Base-by-base conservation (phyloP, 2,329 filamentous ascomycete genomes). In the Leptoxyphium fumago region DNA sequence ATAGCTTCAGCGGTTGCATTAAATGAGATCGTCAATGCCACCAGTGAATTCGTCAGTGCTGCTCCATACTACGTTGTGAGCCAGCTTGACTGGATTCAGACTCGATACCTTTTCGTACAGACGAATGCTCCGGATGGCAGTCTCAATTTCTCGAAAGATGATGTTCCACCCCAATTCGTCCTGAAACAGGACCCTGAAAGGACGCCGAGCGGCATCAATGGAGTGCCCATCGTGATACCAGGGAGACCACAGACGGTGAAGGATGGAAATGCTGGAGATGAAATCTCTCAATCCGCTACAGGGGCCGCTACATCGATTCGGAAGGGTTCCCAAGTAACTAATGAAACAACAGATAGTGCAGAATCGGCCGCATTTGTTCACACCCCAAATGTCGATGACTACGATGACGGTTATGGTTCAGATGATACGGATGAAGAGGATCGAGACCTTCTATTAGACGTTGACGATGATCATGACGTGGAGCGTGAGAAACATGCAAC, bases 11-110 rank as follows among this genome's bases (percentile, higher is more conserved):
- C 80, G 1, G 64, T 94, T 39, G 83, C 84, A 29, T 65, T 95
- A 39, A 91, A 88, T 54, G 88, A 95, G 59, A 78, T 95, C 39
- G 77, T 94, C 55, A 94, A 94, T 56, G 69, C 71, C 0, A 78
- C 85, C 0, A 42, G 60, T 0, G 55, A 80, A 39, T 94, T 84
- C 54, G 61, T 71, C 5, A 72, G 66, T 48, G 53, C 8, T 0
- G 50, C 0, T 0, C 80, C 80, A 0, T 77, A 79, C 62, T 78
- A 84, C 40, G 88, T 94, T 8, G 78, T 94, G 1, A 60, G 74
- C 21, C 69, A 86, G 39, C 65, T 82, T 9, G 81, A 93, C 55
- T 95, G 88, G 88, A 87, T 94, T 46, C 86, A 93, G 56, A 87
- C 85, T 21, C 75, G 87, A 38, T 94, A 93, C 61, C 70, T 95